phyloP scores from a whole-genome alignment of 1,284 basidiomycete species.

The Rhizoctonia solani region DNA sequence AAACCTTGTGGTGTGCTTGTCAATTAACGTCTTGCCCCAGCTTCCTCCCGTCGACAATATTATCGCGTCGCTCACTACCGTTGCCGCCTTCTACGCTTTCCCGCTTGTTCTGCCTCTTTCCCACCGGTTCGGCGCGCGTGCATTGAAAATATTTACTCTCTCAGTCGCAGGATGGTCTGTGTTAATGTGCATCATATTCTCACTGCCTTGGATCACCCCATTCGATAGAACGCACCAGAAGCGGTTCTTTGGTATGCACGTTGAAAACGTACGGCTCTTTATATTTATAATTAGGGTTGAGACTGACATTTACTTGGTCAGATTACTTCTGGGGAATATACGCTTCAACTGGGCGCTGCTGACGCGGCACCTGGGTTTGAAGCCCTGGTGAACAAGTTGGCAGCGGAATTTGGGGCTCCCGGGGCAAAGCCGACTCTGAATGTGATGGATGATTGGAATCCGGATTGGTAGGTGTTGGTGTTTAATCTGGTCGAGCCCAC shows the following conservation, averaged over 20 bases:
- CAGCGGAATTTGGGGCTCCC: conserved; percentile 59
- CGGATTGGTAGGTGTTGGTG: conserved; percentile 38
- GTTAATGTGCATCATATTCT: conserved; percentile 61
- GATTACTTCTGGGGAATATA: conserved; percentile 73
- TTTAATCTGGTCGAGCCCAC: conserved; percentile 26
- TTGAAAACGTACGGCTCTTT: conserved; percentile 84
- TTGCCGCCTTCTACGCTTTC: conserved; percentile 62
- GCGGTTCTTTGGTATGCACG: conserved; percentile 81
- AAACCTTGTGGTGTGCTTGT: neutral
- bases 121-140: conserved; percentile 66
- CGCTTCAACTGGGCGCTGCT: conserved; percentile 81
- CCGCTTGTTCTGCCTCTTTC: conserved; percentile 75
- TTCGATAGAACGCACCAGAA: conserved; percentile 91
- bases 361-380: conserved; percentile 82
- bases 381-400: conserved; percentile 64
- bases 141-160: conserved; percentile 53
- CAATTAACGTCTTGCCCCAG: neutral
- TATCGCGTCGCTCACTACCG: conserved; percentile 74
- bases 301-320: conserved; percentile 44
- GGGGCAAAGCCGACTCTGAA: conserved; percentile 50
- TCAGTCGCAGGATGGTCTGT: conserved; percentile 55
- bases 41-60: conserved; percentile 87
- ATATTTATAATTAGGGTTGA: too few species aligned
- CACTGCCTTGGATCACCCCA: conserved; percentile 59
- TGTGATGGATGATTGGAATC: conserved; percentile 51